Evolutionary conservation across 208 protist genomes (phyloP).

Genomic region (Leishmania amazonensis): DNA sequence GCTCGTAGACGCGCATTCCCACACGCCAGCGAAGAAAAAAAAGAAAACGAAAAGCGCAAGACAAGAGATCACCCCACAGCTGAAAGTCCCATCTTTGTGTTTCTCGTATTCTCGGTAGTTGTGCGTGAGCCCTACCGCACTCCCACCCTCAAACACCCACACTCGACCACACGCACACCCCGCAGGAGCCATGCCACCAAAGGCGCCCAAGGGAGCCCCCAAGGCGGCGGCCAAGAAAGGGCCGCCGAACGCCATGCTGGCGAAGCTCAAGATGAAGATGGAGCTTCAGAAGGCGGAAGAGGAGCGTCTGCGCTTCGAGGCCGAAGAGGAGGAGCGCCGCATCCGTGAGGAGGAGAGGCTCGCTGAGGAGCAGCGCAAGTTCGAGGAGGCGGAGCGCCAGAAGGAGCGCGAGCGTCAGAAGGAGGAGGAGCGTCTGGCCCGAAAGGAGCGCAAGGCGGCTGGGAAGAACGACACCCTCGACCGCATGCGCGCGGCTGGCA

Average conservation of each 20-base stretch:
- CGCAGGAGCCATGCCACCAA: constrained; percentile 73
- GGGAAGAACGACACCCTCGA: constrained; percentile 65
- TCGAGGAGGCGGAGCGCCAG: constrained; percentile 78
- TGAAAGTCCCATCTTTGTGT: not conserved
- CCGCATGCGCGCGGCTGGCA: constrained; percentile 75
- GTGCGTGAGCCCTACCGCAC: too few species aligned
- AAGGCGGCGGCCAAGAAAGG: constrained; percentile 82
- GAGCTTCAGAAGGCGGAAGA: constrained; percentile 88
- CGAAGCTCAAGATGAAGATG: constrained; percentile 92
- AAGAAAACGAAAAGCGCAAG: not conserved
- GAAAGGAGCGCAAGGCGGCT: constrained; percentile 65
- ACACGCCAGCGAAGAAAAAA: not conserved
- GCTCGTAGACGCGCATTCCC: not conserved
- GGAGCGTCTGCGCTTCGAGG: constrained; percentile 70
- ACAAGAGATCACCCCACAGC: not conserved
- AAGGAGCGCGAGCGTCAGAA: constrained; percentile 80
- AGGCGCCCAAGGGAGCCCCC: constrained; percentile 73
- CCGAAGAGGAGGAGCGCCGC: constrained; percentile 79
- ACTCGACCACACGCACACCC: not conserved
- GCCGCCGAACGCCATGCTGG: constrained; percentile 77
- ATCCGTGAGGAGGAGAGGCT: constrained; percentile 83
- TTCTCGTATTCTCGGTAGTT: not conserved
- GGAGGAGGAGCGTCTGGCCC: constrained; percentile 67
- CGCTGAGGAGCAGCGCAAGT: constrained; percentile 85
- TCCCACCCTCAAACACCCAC: not conserved